phyloP scores from a whole-genome alignment of 176 grass and related monocot species.

The Phoenix dactylifera region DNA sequence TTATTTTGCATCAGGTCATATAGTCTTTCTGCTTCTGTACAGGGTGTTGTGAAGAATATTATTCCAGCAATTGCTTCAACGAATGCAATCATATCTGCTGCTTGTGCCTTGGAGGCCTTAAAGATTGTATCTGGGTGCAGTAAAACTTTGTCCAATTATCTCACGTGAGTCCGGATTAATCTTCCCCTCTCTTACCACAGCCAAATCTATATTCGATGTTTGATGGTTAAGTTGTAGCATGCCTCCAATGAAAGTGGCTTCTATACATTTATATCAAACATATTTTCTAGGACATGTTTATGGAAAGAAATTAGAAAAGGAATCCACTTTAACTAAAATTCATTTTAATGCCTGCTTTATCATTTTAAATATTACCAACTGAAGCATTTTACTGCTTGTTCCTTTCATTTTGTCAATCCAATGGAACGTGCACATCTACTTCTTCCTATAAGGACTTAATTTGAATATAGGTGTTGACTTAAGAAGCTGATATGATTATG shows the following conservation, averaged over 20 bases:
- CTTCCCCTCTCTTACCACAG: conserved; percentile 2
- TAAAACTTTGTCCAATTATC: conserved; percentile 94
- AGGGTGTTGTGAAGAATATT: conserved; percentile 99
- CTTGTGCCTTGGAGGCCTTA: conserved; percentile 88
- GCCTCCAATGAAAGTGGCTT: background rate
- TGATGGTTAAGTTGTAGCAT: background rate
- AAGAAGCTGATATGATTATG: too few relatives aligned
- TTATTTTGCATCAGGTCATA: background rate
- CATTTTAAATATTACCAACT: too few relatives aligned
- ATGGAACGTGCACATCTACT: too few relatives aligned
- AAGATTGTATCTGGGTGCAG: conserved; percentile 97
- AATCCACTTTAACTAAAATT: too few relatives aligned
- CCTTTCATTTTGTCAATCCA: too few relatives aligned
- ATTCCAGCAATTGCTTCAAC: conserved; percentile 99
- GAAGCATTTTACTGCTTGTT: too few relatives aligned
- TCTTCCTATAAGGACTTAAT: too few relatives aligned
- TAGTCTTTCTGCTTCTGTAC: background rate
- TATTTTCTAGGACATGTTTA: too few relatives aligned
- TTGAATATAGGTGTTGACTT: too few relatives aligned
- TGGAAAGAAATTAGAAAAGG: too few relatives aligned
- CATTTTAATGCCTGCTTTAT: too few relatives aligned
- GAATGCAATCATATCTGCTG: conserved; percentile 92
- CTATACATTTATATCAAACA: background rate
- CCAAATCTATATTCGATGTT: background rate
- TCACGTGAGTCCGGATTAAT: conserved; percentile 53